Evolutionary conservation across 2,329 filamentous ascomycete species (phyloP).

Genomic region (Pseudopithomyces maydicus): DNA sequence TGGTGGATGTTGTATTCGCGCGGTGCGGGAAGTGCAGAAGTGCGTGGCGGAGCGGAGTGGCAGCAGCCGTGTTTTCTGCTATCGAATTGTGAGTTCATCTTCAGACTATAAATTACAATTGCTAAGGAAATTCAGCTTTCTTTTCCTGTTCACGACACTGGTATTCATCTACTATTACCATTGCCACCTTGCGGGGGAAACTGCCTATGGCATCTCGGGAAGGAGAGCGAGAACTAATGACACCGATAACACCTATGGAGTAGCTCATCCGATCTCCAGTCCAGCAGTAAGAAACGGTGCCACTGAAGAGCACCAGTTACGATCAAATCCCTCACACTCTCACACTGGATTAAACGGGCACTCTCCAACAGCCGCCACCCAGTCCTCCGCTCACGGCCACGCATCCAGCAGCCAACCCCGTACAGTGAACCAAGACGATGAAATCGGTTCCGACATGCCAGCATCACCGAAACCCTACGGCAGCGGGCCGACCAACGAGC

Average conservation of each 20-base stretch:
- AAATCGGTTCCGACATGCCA: background rate
- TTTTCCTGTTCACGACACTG: constrained; percentile 25
- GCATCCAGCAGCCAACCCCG: background rate
- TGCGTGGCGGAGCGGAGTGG: constrained; percentile 22
- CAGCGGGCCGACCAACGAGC: background rate
- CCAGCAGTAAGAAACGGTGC: background rate
- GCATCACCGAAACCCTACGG: background rate
- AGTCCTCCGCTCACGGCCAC: background rate
- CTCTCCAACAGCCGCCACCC: background rate
- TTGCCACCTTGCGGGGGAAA: constrained; percentile 15
- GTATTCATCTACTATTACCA: constrained; percentile 28
- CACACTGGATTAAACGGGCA: background rate
- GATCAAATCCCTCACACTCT: background rate
- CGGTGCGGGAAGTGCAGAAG: constrained; percentile 15
- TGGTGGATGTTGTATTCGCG: constrained; percentile 2
- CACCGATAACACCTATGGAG: background rate
- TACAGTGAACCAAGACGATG: background rate
- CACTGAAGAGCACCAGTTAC: background rate
- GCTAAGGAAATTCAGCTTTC: constrained; percentile 11
- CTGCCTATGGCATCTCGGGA: background rate
- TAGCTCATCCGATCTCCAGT: background rate
- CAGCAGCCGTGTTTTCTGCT: constrained; percentile 20
- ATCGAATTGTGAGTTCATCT: constrained; percentile 22
- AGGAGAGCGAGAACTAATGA: background rate
- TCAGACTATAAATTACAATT: background rate